Evolutionary conservation across 176 grass and related monocot species (phyloP), one percentile per base, ranked within the genome.

Genomic region (Alloteropsis semialata): DNA sequence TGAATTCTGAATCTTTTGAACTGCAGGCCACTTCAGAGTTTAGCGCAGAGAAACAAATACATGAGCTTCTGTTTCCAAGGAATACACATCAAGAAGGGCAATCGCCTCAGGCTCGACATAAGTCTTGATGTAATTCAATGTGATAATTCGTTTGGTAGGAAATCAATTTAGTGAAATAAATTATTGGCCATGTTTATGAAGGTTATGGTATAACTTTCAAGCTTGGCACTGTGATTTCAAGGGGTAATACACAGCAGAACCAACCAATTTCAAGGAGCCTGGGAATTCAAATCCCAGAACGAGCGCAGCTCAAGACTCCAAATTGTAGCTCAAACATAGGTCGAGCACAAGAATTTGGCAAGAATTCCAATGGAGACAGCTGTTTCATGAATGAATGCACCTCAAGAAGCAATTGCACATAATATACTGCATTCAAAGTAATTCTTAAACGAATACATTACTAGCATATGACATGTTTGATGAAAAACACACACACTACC

Each of bases 21-120:
- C 75, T 69, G 56, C 21, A 98, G 96, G 96, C 87, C 7, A 93
- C 82, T 58, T 98, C 96, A 8, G 92, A 98, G 78, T 93, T 98
- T 59, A 27, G 84, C 10, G 95, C 90, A 43, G 92, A 98, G 81
- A 98, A 85, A 68, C 92, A 98, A 79, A 78, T 98, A 71, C 77
- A 91, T 11, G 92, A 93, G 80, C 69, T 98, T 65, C 70, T 98
- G 70, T 98, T 98, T 73, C 90, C 92, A 43, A 89, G 81, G 76
- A 63, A 55, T 68, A 68, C 62, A 58, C 86, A 91, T 70, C 92
- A 89, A 82, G 85, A 94, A 45, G 87, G 89, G 30, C 81, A 87
- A 69, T 79, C 81, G 25, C 84, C 83, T 83, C 88, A 91, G 60
- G 84, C 96, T 83, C 84, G 73, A 87, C 87, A 84, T 19, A 88